Evolutionary conservation across 208 protist genomes (phyloP), one percentile per base, ranked within the genome.

Genomic region (Wallacemonas sp.): DNA sequence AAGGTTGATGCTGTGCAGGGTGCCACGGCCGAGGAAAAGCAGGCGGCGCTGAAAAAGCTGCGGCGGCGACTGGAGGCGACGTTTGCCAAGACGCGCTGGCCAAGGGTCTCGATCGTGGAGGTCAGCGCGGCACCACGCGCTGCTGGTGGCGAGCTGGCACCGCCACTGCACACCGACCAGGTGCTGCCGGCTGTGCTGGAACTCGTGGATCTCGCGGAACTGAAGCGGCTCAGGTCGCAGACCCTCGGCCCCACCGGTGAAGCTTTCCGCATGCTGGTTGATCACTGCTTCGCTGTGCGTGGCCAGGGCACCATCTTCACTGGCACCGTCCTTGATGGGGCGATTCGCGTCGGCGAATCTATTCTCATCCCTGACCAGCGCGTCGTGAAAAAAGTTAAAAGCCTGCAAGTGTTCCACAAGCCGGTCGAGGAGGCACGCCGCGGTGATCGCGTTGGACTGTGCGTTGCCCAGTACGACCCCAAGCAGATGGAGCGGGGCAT

Each of bases 211-310:
- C 58, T 74, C 6, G 26, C n/a, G 1, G 60, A 33, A 14, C 36
- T 87, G 29, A 76, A 74, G 29, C 17, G 57, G n/a, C 0, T 17
- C 21, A 21, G 65, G 33, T 24, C 23, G 41, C 12, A 30, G 8
- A 2, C 57, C 54, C 21, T 57, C 62, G 21, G 60, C 62, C 14
- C 72, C 80, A 6, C 21, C 24, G 0, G 30, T 39, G 33, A 41
- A 5, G 19, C 34, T 12, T 98, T 99, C 49, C 68, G 98, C 48
- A 96, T 99, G 85, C 84, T 96, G 29, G 83, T 99, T 62, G 98
- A 99, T 73, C 98, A 99, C 78, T 99, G 98, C 86, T 99, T 99
- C 78, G 80, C 81, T 17, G 92, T 99, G 34, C 92, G 96, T 30
- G 97, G 97, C 8, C 95, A 99, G 65, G 98, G 97, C 36, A 98